Evolutionary conservation across 2,329 filamentous ascomycete species (phyloP), one percentile per base, ranked within the genome.

Genomic region (Aspergillus pseudonomiae): DNA sequence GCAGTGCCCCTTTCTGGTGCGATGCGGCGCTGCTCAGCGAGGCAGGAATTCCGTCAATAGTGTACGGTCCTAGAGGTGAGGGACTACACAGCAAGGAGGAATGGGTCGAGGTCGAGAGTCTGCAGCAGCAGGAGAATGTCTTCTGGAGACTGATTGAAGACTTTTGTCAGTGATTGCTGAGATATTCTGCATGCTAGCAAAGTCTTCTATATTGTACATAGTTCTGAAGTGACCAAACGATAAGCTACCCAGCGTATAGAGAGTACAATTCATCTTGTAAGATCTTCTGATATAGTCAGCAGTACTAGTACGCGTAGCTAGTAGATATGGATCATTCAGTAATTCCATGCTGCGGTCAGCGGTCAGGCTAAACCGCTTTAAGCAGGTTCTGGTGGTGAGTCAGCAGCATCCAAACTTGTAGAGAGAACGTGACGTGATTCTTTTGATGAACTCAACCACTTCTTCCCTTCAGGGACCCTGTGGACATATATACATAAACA

Each of bases 21-120:
- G 83, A 86, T 67, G 82, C 79, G n/a, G 83, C 83, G 1, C 68
- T 85, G 14, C 65, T 86, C 0, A 74, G 77, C 0, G 75, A 80
- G 21, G 74, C 71, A 16, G 84, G 82, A 0, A 82, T 85, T 32
- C 78, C 82, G 0, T 71, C 78, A 0, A 71, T 86, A 19, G 74
- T 86, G 1, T 84, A 79, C 69, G 82, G 84, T 0, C 82, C 82
- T 0, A 71, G 69, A 10, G 84, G 83, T 0, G 77, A 79, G n/a
- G 84, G 84, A 0, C 65, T 86, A 4, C 83, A 86, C 67, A 77
- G 74, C 1, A 83, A 81, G 57, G 79, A 83, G 61, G 84, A 87
- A 71, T 85, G 79, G 78, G 83, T 82, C 0, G 78, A 82, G 26
- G 73, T 80, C 1, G 68, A 81, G 11, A 83, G 81, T 41, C 67